Base-by-base conservation (phyloP, 164 flowering plant genomes). In the Aristolochia californica region DNA sequence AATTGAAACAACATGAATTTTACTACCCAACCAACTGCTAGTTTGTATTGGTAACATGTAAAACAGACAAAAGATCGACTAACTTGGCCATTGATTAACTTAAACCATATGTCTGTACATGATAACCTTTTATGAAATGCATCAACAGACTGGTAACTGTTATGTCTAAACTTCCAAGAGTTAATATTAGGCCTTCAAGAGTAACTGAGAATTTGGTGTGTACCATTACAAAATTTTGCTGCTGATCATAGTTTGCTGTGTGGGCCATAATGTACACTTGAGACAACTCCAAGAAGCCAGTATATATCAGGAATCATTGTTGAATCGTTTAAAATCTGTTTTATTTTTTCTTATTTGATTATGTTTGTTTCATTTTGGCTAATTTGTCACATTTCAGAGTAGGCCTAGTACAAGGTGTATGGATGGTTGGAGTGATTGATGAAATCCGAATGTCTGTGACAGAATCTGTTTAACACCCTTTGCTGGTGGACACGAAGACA, bases 381-480 rank as follows among this genome's bases (percentile, higher is more conserved):
- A 4, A 16, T 47, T 47, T 47, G 18, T 20, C 20, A 13, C 63
- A 38, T 43, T 48, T 62, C 83, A 85, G 91, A 58, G 44, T 79
- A 58, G 82, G 97, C 55, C 74, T 74, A 64, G 73, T 68, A 17
- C 72, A 85, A 73, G 96, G 86, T 63, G 76, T 77, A 22, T 88
- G 96, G 87, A 71, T 84, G 68, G 77, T 78, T 50, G 97, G 97
- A 61, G 72, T 82, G 22, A 77, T 88, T 72, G 97, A 91, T 74
- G 96, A 91, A 72, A 62, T 91, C 23, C 84, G 75, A 50, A 75
- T 85, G 84, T 74, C 79, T 11, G 43, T 40, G 56, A 65, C 56
- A 13, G 78, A 65, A 43, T 57, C 64, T 45, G 66, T 66, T 28
- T 66, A 56, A 63, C 66, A 55, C 16, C 78, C 87, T 30, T 62